Base-by-base conservation (phyloP, 2,329 filamentous ascomycete genomes). In the Claviceps purpurea region DNA sequence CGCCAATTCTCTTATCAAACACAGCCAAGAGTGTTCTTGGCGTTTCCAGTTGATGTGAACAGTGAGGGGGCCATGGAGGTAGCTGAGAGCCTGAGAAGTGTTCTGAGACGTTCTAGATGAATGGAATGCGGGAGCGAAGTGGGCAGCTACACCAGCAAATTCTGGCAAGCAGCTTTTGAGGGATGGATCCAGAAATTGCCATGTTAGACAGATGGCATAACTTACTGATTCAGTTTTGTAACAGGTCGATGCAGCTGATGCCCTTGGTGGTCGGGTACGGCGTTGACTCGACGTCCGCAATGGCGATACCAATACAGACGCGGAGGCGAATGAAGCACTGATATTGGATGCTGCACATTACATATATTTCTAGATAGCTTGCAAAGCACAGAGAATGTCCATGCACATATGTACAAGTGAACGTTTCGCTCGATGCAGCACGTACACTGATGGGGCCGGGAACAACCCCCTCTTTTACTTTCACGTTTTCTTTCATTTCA, bases 71-170 rank as follows among this genome's bases (percentile, higher is more conserved):
- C 7, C 26, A 30, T 8, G 46, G 46, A 37, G 46, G 24, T 43
- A 26, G 10, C 14, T 16, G 24, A n/a, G n/a, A n/a, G n/a, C n/a
- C n/a, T n/a, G n/a, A 26, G 30, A 39, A 38, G 39, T 20, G 47
- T 38, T 30, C 48, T 37, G 45, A 54, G 45, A 41, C 34, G n/a
- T 24, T 54, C 8, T 48, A n/a, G 24, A 38, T 52, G 47, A 44
- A 50, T 18, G 53, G 43, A 54, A 47, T 50, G 53, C 42, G 53
- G 50, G 47, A 49, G 50, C 47, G 30, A 43, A 34, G 47, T 30
- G 45, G 22, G 47, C 26, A 47, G 42, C 47, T 48, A 20, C 37
- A 43, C 20, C 40, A 16, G 50, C n/a, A 44, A 49, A 40, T 41
- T 5, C 20, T 22, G 40, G 41, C 34, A 40, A 38, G 34, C 18